Conservation (phyloP, 2,329 filamentous ascomycete species). For the Penicillium sp. region DNA sequence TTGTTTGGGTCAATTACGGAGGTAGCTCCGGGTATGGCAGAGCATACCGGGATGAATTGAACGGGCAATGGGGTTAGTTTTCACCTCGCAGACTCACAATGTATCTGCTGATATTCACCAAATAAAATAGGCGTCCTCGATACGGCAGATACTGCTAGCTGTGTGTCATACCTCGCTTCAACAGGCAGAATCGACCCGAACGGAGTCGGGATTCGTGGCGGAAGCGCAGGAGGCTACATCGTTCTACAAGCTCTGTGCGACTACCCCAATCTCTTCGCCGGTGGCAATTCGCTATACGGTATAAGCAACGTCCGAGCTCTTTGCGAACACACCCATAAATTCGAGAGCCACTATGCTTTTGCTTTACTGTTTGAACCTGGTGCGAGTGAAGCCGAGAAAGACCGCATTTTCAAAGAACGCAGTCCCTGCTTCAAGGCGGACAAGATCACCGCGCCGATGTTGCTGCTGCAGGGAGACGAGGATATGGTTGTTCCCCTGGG, state of each 20-base stretch:
- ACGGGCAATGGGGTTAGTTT: constrained; percentile 49
- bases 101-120: neutral
- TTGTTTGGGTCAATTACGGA: constrained; percentile 51
- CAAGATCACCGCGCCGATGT: constrained; percentile 48
- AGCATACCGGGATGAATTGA: constrained; percentile 48
- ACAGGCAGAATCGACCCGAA: neutral
- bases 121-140: neutral
- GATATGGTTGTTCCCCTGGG: constrained; percentile 58
- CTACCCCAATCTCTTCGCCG: constrained; percentile 27
- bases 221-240: neutral
- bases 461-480: constrained; percentile 54
- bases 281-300: constrained; percentile 50
- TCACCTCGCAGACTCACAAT: neutral
- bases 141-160: neutral
- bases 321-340: constrained; percentile 51
- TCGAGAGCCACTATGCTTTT: constrained; percentile 52
- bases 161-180: neutral
- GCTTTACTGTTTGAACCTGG: constrained; percentile 40
- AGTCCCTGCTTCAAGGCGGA: constrained; percentile 50
- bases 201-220: neutral
- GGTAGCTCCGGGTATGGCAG: constrained; percentile 53
- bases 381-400: constrained; percentile 38
- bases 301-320: constrained; percentile 50
- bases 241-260: neutral
- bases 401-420: constrained; percentile 44